These are phyloP conservation scores for Triadica sebifera DNA, from an alignment of 345 rosid species.

Conservation along the genomic window DNA sequence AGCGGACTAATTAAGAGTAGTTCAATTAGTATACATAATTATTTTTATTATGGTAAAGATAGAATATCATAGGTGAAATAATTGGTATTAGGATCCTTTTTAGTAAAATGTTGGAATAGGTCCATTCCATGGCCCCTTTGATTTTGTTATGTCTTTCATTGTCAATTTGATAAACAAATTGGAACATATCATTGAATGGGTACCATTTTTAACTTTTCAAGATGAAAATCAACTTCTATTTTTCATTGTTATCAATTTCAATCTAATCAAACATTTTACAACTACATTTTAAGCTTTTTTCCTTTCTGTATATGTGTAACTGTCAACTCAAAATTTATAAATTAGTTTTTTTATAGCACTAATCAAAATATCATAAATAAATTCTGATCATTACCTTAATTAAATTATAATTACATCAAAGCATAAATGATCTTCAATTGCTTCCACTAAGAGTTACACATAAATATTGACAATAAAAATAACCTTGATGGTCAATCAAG, in stretches of 20 bases:
- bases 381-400: too few species aligned
- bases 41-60: too few species aligned
- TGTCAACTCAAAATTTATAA: slow-evolving; percentile 2
- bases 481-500: too few species aligned
- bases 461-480: too few species aligned
- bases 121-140: slow-evolving; percentile 6
- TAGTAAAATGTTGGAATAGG: neutral
- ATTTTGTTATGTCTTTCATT: slow-evolving; percentile 5
- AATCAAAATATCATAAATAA: too few species aligned
- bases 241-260: slow-evolving; percentile 8
- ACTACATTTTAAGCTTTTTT: neutral
- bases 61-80: too few species aligned
- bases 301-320: neutral
- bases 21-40: too few species aligned
- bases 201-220: slow-evolving; percentile 7
- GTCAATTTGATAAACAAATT: slow-evolving; percentile 12
- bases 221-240: neutral
- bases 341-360: too few species aligned
- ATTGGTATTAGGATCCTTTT: neutral
- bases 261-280: slow-evolving; percentile 11
- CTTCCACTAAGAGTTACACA: too few species aligned
- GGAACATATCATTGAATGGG: slow-evolving; percentile 10
- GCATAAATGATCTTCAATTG: too few species aligned
- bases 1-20: too few species aligned
- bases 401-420: too few species aligned